A percentile compares a stretch with the other conserved stretches of the same genome.
Conservation (phyloP, 2,329 filamentous ascomycete genomes). For the Penicillium sp. region DNA sequence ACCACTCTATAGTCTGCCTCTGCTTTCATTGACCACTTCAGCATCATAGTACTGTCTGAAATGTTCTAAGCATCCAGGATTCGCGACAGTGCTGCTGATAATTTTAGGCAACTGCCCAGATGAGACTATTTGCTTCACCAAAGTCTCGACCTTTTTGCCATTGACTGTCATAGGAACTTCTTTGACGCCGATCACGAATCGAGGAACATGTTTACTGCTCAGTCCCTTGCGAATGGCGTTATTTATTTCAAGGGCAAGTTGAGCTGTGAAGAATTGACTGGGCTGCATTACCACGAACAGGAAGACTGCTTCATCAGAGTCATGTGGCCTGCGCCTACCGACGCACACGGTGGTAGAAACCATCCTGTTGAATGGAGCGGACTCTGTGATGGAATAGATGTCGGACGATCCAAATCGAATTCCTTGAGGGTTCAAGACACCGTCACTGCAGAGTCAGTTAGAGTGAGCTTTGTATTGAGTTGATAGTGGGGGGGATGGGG, state of each 20-base stretch:
- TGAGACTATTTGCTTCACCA: conserved; percentile 13
- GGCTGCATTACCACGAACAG: conserved; percentile 18
- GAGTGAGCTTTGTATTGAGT: background rate
- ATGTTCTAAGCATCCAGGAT: conserved; percentile 10
- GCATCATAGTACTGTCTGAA: conserved; percentile 16
- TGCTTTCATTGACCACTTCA: conserved; percentile 4
- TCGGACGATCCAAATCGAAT: conserved; percentile 51
- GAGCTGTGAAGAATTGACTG: conserved; percentile 2
- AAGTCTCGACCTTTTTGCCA: conserved; percentile 17
- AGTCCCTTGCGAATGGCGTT: conserved; percentile 15
- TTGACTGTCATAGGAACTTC: conserved; percentile 20
- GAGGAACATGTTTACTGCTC: conserved; percentile 19
- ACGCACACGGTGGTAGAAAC: conserved; percentile 17
- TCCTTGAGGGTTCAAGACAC: conserved; percentile 50
- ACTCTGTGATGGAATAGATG: conserved; percentile 52
- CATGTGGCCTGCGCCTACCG: conserved; percentile 10
- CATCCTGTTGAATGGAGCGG: conserved; percentile 34
- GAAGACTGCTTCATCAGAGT: conserved; percentile 14
- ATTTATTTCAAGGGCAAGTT: conserved; percentile 11
- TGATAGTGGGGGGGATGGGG: background rate
- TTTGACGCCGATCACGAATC: conserved; percentile 15
- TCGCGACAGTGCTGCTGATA: conserved; percentile 18
- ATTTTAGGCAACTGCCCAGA: conserved; percentile 10
- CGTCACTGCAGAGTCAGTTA: conserved; percentile 35
- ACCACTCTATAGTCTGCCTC: conserved; percentile 9